Conservation (phyloP, 164 flowering plant genomes). For the Vitis rupestris region DNA sequence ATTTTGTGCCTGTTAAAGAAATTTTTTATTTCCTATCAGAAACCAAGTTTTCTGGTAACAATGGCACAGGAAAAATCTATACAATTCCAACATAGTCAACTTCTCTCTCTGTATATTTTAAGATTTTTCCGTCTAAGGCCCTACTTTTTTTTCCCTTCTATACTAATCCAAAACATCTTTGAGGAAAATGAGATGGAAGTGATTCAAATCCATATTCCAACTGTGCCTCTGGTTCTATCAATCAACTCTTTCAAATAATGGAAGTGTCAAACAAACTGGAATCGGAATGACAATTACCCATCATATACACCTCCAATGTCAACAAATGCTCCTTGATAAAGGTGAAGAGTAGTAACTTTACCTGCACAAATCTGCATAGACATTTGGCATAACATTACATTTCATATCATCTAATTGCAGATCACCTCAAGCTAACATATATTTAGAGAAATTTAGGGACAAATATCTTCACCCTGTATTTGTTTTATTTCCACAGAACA, state of each 20-base stretch:
- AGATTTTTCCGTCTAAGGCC: too few relatives aligned
- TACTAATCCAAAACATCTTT: neutral
- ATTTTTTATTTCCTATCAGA: too few relatives aligned
- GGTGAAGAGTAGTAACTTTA: constrained; percentile 76
- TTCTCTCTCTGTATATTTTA: too few relatives aligned
- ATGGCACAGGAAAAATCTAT: too few relatives aligned
- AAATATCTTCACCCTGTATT: neutral
- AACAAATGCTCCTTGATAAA: constrained; percentile 97
- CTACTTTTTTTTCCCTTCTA: neutral
- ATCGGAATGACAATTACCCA: constrained; percentile 50
- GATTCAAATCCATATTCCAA: neutral
- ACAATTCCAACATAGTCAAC: too few relatives aligned
- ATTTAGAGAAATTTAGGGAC: neutral
- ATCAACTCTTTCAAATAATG: neutral
- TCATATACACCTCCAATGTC: constrained; percentile 97
- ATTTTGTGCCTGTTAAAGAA: too few relatives aligned
- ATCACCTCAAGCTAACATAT: neutral
- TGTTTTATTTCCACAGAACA: neutral
- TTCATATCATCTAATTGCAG: neutral
- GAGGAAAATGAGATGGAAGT: neutral
- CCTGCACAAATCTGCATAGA: constrained; percentile 79
- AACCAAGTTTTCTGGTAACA: too few relatives aligned
- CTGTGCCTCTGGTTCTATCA: neutral
- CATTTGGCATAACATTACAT: constrained; percentile 8
- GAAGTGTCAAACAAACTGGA: neutral